Base-by-base conservation (phyloP, 306 rosid genomes). In the Gastrolobium bilobum region DNA sequence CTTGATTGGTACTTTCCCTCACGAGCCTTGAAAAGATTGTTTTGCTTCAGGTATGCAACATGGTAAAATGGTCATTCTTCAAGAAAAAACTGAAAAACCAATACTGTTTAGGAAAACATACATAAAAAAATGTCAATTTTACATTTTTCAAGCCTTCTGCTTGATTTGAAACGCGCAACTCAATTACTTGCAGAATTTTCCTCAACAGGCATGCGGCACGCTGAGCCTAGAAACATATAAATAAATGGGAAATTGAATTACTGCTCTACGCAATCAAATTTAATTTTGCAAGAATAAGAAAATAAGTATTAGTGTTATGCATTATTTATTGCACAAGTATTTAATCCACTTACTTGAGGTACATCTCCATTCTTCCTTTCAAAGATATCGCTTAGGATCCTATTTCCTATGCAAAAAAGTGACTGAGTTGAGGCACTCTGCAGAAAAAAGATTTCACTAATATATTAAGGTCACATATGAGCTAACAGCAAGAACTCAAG, bases 1-100 rank as follows among this genome's bases (percentile, higher is more conserved):
- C 75, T 91, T 59, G 86, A 79, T 73, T 85, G 93, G 71, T 88
- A 90, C 87, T 90, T 96, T 82, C 87, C 96, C 85, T 96, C 99
- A 10, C 97, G 96, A 78, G 88, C 79, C 87, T 88, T 89, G 82
- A 86, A 87, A 71, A 86, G 82, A 82, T 83, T 88, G 87, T 83
- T 89, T 83, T 91, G 97, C 97, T 94, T 86, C 84, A 87, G 53
- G 65, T 59, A 83, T 50, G 56, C 76, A 86, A 86, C 56, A 70
- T 48, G 58, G 56, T 50, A 72, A 82, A 84, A 44, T 46, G 29
- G 68, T 78, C 71, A 86, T 77, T 81, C 30, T 31, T 81, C 53
- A 71, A 67, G 59, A 48, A 71, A 71, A 42, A 85, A 51, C 29
- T 76, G 42, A 75, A 61, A 62, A 64, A 80, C 46, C 47, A 65